A percentile compares a stretch with the other conserved stretches of the same genome.
These are phyloP conservation scores for Favolaschia claudopus DNA, from an alignment of 768 basidiomycete species.

Conservation along the genomic window DNA sequence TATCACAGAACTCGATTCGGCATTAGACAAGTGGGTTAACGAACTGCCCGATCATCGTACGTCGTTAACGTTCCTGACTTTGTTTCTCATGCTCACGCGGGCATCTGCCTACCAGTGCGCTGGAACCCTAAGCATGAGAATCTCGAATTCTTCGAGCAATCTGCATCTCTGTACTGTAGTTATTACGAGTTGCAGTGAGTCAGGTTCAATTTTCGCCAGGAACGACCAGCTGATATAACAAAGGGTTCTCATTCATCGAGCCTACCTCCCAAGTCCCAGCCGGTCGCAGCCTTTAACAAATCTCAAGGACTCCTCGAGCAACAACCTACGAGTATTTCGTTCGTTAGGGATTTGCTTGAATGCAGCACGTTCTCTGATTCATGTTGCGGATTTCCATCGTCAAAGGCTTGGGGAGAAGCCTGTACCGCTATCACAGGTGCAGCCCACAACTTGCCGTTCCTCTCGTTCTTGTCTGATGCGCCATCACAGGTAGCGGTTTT, in stretches of 20 bases:
- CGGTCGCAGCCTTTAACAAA: slow-evolving; percentile 43
- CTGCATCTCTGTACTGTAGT: slow-evolving; percentile 57
- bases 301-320: not conserved
- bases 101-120: slow-evolving; percentile 37
- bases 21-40: slow-evolving; percentile 82
- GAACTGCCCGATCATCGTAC: slow-evolving; percentile 65
- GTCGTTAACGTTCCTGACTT: too few species aligned
- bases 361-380: slow-evolving; percentile 77
- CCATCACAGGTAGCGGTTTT: slow-evolving; percentile 43
- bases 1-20: slow-evolving; percentile 77
- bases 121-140: slow-evolving; percentile 52
- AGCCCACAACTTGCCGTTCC: not conserved
- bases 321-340: slow-evolving; percentile 47
- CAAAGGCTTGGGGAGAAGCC: slow-evolving; percentile 40
- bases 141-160: slow-evolving; percentile 59
- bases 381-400: slow-evolving; percentile 66
- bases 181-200: slow-evolving; percentile 61
- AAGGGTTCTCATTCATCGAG: slow-evolving; percentile 83
- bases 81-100: slow-evolving; percentile 17
- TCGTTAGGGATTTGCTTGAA: slow-evolving; percentile 87
- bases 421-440: slow-evolving; percentile 46
- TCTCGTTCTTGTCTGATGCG: slow-evolving; percentile 4
- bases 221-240: too few species aligned
- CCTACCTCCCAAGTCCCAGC: slow-evolving; percentile 74
- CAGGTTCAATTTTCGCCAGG: too few species aligned